Base-by-base conservation (phyloP, 805 yeast species). In the Saccharomycopsis synnaedendra region DNA sequence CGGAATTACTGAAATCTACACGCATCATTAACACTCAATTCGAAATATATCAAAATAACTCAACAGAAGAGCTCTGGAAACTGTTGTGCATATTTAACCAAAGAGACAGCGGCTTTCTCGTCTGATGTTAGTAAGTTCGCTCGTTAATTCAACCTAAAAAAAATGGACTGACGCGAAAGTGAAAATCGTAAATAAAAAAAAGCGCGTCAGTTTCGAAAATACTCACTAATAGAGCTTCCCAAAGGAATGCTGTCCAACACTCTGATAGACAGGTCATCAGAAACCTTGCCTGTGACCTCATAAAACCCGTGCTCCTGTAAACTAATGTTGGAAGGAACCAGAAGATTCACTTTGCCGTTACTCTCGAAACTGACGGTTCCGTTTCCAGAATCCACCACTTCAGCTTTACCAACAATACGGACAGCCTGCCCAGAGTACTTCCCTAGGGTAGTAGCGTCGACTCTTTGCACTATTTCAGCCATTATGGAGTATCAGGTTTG, bases 41-140 rank as follows among this genome's bases (percentile, higher is more conserved):
- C 19, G 19, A 19, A 19, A 19, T 19, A 19, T 19, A 19, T 19
- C 19, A 19, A 19, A 19, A 19, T 19, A 30, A n/a, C n/a, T 34
- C 36, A 39, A 39, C 4, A 44, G 33, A 51, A 51, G 11, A 51
- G 28, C 37, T 51, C 54, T 3, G 54, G 54, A 31, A 51, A 49
- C 31, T 46, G 45, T 31, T 49, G 54, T 6, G 41, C 11, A 34
- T 46, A 51, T 33, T 50, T 51, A 31, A 51, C 50, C 43, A 51
- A 39, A 3, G 47, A 45, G 11, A 33, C 45, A 5, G 49, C 50
- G 5, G 54, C 53, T 32, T 48, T 51, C 42, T 51, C 54, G 34
- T 49, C 43, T 40, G 39, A 8, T 41, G 45, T 41, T 46, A 42
- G 39, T 46, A 45, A 27, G 9, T 10, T 27, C 19, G 6, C 42